Evolutionary conservation across 495 filamentous ascomycete genomes (phyloP).

Genomic region (Hyaloscypha bicolor): DNA sequence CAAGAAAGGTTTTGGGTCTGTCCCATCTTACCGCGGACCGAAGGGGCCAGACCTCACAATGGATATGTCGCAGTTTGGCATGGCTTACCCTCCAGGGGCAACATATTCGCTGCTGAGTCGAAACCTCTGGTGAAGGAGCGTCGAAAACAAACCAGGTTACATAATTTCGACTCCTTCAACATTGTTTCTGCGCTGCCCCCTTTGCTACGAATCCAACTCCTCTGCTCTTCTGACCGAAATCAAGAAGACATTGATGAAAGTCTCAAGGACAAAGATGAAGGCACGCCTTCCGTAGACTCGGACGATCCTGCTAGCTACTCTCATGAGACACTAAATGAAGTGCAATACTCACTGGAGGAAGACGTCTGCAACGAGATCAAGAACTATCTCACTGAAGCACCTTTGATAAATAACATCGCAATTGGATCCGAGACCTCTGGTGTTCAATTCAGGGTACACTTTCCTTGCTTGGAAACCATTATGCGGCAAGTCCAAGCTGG

Average conservation of each 20-base stretch:
- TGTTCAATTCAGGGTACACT: conserved; percentile 12
- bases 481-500: not conserved
- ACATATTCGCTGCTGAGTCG: conserved; percentile 14
- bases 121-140: conserved; percentile 7
- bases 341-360: conserved; percentile 20
- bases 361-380: conserved; percentile 18
- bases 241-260: not conserved
- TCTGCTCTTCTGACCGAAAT: conserved; percentile 12
- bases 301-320: conserved; percentile 14
- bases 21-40: conserved; percentile 10
- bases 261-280: conserved; percentile 1
- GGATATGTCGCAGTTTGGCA: conserved; percentile 18
- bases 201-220: conserved; percentile 14
- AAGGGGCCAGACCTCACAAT: not conserved
- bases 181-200: conserved; percentile 14
- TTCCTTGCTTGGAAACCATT: conserved; percentile 15
- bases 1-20: conserved; percentile 21
- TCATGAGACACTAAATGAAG: conserved; percentile 7
- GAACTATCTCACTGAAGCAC: conserved; percentile 1
- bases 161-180: conserved; percentile 20
- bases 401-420: conserved; percentile 13
- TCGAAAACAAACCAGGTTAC: conserved; percentile 4
- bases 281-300: not conserved
- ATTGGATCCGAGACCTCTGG: not conserved
- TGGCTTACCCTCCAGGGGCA: conserved; percentile 5